A percentile compares a stretch with the other conserved stretches of the same genome.
Evolutionary conservation across 306 rosid species (phyloP).

Genomic region (Amphicarpaea edgeworthii): DNA sequence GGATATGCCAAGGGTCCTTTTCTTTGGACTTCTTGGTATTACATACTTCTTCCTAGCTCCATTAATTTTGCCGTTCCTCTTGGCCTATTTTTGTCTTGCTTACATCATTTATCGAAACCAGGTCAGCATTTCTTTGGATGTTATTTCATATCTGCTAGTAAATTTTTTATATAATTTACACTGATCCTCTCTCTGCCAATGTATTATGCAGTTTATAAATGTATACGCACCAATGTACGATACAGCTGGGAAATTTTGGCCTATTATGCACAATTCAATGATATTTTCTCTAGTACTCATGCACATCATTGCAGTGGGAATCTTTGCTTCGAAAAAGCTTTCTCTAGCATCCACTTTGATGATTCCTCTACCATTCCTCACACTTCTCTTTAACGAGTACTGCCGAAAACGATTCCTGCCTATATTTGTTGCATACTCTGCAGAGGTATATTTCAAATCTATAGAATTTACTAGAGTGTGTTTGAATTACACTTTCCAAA

Average conservation of each 20-base stretch:
- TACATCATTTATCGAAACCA: constrained; percentile 85
- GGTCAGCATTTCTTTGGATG: constrained; percentile 55
- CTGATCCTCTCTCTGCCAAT: constrained; percentile 45
- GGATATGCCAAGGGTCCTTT: constrained; percentile 82
- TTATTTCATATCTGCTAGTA: constrained; percentile 17
- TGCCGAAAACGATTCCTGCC: constrained; percentile 97
- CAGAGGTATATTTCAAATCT: constrained; percentile 69
- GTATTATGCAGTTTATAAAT: constrained; percentile 73
- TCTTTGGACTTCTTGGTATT: constrained; percentile 93
- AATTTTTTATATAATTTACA: constrained; percentile 17
- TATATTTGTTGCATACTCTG: constrained; percentile 70
- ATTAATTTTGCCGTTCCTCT: constrained; percentile 86
- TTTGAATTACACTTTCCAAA: too few relatives aligned
- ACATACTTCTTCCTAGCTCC: constrained; percentile 97
- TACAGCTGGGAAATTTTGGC: constrained; percentile 96
- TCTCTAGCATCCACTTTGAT: constrained; percentile 57
- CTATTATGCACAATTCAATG: constrained; percentile 77
- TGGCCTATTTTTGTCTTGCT: constrained; percentile 77
- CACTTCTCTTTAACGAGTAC: constrained; percentile 90
- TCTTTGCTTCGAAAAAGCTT: constrained; percentile 77
- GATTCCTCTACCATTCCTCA: constrained; percentile 82
- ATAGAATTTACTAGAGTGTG: background rate
- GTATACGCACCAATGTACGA: constrained; percentile 81
- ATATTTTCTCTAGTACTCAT: constrained; percentile 90
- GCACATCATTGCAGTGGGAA: constrained; percentile 95